Base-by-base conservation (phyloP, 148 eudicot genomes). In the Amaranthus palmeri region DNA sequence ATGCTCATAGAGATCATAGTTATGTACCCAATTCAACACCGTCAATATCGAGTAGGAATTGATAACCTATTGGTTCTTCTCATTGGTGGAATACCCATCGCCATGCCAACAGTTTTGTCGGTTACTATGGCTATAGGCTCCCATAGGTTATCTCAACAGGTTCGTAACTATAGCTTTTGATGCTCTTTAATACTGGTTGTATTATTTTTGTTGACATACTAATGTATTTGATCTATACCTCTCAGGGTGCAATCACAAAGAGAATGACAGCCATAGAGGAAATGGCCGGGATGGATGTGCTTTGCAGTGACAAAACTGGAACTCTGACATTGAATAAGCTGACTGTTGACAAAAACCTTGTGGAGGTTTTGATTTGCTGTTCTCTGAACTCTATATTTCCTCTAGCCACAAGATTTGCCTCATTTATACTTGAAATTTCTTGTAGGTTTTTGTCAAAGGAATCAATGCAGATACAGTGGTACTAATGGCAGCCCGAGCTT, bases 401-500 rank as follows among this genome's bases (percentile, higher is more conserved):
- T 45, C 6, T 15, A 13, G 18, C 17, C 18, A 8, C 11, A 17
- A 47, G 14, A 1, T 46, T 58, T 15, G 55, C n/a, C 9, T 56
- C 54, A 10, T 46, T 51, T 48, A 68, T 50, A 15, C 18, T 69
- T 73, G 49, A 54, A 8, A 61, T 48, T 62, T 51, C 2, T 41
- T 53, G 10, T 49, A 83, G 88, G 81, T 86, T 12, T 86, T 86
- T 65, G 74, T 70, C 7, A 81, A 73, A 81, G 86, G 81, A 45
- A 73, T 79, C 43, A 83, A 81, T 57, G 84, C 61, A 54, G 81
- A 85, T 68, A 55, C 80, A 17, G 83, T 85, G 10, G 74, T 86
- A 45, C 73, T 83, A 74, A 86, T 86, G 88, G 84, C 86, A 66
- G 88, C 88, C n/a, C 82, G 83, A 81, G 88, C 88, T 46, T 86